phyloP scores from a whole-genome alignment of 139 green algal species.

The Chlorella ohadii region DNA sequence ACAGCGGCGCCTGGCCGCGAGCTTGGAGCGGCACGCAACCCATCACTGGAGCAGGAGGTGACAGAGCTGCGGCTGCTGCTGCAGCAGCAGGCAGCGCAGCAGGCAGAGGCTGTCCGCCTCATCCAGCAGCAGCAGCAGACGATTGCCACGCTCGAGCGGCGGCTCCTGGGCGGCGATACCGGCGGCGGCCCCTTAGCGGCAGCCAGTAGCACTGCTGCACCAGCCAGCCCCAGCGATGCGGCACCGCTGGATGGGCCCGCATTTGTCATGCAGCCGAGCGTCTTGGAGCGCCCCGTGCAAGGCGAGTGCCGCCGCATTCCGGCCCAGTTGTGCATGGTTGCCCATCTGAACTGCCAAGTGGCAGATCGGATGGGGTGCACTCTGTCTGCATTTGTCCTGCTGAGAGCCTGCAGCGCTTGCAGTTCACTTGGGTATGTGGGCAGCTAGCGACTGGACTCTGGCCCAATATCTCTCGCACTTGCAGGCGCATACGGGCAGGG shows the following conservation, averaged over 20 bases:
- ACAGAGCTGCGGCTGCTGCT: not conserved
- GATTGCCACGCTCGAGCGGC: not conserved
- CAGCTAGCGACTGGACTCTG: too few relatives aligned
- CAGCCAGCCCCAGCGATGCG: too few relatives aligned
- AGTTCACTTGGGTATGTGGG: too few relatives aligned
- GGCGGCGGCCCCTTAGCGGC: not conserved
- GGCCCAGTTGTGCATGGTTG: too few relatives aligned
- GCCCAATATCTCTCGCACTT: too few relatives aligned
- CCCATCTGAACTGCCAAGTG: too few relatives aligned
- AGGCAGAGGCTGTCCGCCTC: not conserved
- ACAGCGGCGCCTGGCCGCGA: not conserved
- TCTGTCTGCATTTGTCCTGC: too few relatives aligned
- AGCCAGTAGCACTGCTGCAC: not conserved
- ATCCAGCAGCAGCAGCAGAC: constrained; percentile 6
- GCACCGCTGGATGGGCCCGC: not conserved
- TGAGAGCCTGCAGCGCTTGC: too few relatives aligned
- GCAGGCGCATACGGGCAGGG: constrained; percentile 8
- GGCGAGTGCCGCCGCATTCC: constrained; percentile 73
- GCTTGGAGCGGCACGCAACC: not conserved
- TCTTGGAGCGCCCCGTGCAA: constrained; percentile 66
- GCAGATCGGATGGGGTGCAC: too few relatives aligned
- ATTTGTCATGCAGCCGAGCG: constrained; percentile 16
- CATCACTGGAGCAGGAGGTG: not conserved
- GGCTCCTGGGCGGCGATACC: not conserved
- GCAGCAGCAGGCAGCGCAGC: not conserved